Evolutionary conservation across 768 basidiomycete genomes (phyloP).

Genomic region (Suillus discolor): DNA sequence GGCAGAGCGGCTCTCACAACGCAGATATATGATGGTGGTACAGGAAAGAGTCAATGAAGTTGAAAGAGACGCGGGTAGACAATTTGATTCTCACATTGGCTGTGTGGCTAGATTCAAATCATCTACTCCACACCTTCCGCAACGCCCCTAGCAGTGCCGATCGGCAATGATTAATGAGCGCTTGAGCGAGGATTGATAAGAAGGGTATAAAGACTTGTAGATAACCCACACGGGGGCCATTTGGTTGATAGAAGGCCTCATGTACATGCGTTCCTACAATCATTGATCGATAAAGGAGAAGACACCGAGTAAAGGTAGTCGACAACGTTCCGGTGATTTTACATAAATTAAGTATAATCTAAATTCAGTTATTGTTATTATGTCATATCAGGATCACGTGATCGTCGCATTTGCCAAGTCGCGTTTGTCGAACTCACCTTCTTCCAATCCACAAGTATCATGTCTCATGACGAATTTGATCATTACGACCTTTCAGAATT

Average conservation of each 20-base stretch:
- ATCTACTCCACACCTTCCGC: neutral
- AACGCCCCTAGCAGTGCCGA: constrained; percentile 1
- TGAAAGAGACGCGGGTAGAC: neutral
- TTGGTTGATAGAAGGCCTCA: neutral
- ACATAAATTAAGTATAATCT: neutral
- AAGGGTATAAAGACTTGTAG: neutral
- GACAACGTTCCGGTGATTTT: neutral
- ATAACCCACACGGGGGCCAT: no score
- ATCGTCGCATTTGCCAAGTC: neutral
- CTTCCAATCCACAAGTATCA: constrained; percentile 9
- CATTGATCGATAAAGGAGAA: neutral
- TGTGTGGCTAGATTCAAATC: neutral
- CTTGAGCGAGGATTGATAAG: neutral
- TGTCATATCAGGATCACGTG: neutral
- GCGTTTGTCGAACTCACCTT: neutral
- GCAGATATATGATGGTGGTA: neutral
- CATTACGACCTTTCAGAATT: constrained; percentile 56
- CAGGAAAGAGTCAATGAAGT: neutral
- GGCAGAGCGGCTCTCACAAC: neutral
- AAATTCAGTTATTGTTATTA: no score
- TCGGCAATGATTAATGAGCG: constrained; percentile 1
- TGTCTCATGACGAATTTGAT: constrained; percentile 45
- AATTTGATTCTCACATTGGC: neutral
- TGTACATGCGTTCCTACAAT: neutral
- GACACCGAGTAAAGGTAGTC: neutral